Conservation (phyloP, 441 rosid genomes). For the Euphorbia schlechtendalii region DNA sequence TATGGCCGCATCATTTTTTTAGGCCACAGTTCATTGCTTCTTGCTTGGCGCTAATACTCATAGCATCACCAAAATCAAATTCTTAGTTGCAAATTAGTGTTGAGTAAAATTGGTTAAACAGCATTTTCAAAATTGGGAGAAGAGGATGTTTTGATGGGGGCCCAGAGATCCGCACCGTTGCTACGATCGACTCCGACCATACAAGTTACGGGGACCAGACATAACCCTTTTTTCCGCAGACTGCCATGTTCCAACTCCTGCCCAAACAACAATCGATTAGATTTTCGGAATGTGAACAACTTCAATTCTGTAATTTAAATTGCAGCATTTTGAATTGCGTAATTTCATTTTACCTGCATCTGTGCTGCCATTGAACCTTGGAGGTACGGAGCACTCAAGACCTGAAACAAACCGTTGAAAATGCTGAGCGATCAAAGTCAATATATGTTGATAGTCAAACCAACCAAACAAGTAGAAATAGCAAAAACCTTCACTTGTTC, state of each 20-base stretch:
- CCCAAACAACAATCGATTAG: no score
- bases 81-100: no score
- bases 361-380: slow-evolving; percentile 41
- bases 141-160: slow-evolving; percentile 61
- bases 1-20: no score
- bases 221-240: slow-evolving; percentile 68
- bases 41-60: neutral
- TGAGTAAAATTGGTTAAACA: no score
- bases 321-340: no score
- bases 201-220: slow-evolving; percentile 68
- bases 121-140: slow-evolving; percentile 51
- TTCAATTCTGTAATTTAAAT: no score
- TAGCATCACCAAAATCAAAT: slow-evolving; percentile 14
- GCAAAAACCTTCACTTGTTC: slow-evolving; percentile 87
- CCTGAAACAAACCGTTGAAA: slow-evolving; percentile 42
- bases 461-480: neutral
- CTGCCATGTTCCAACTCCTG: slow-evolving; percentile 54
- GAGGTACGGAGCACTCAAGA: slow-evolving; percentile 89
- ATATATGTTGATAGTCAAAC: neutral
- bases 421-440: slow-evolving; percentile 13
- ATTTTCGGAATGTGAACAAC: no score
- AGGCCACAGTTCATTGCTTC: no score
- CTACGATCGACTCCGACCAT: slow-evolving; percentile 67
- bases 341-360: slow-evolving; percentile 61
- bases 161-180: slow-evolving; percentile 98